Conservation (phyloP, 2,329 filamentous ascomycete species). For the Elsinoe batatas region DNA sequence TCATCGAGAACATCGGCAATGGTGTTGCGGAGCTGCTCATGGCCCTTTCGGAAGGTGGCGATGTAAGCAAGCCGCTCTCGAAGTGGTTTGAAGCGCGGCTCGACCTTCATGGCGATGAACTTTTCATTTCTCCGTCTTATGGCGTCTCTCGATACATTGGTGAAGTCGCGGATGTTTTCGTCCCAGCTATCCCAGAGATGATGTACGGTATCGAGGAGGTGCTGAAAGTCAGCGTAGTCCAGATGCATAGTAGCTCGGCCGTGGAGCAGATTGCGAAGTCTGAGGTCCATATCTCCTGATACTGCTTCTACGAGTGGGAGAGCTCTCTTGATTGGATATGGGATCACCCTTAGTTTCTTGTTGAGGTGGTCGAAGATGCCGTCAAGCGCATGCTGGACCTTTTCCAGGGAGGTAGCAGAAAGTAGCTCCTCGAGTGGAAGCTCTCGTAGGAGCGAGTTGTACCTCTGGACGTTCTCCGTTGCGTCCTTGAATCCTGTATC, state of each 20-base stretch:
- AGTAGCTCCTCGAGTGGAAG: constrained; percentile 92
- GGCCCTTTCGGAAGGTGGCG: constrained; percentile 86
- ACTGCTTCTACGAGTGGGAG: constrained; percentile 94
- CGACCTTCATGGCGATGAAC: constrained; percentile 97
- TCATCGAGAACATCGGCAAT: constrained; percentile 94
- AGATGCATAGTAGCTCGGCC: constrained; percentile 85
- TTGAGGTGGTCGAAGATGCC: constrained; percentile 92
- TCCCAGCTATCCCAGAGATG: constrained; percentile 90
- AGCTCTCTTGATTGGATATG: constrained; percentile 86
- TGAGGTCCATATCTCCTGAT: constrained; percentile 79
- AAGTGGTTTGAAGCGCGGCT: constrained; percentile 74
- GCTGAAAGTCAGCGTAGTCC: constrained; percentile 81
- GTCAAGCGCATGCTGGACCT: constrained; percentile 78
- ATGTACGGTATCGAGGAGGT: constrained; percentile 72
- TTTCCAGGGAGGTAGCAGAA: constrained; percentile 78
- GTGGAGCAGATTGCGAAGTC: constrained; percentile 74
- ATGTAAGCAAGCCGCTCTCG: constrained; percentile 91
- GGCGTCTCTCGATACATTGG: constrained; percentile 90
- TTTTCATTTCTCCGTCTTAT: constrained; percentile 90
- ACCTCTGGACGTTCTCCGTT: constrained; percentile 93
- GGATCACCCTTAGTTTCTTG: constrained; percentile 93
- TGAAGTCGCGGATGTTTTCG: constrained; percentile 93
- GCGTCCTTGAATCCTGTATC: constrained; percentile 95
- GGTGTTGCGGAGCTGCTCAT: constrained; percentile 92
- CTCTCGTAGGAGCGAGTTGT: constrained; percentile 97